Evolutionary conservation across 768 basidiomycete species (phyloP).

Genomic region (Boletus tomentosulus): DNA sequence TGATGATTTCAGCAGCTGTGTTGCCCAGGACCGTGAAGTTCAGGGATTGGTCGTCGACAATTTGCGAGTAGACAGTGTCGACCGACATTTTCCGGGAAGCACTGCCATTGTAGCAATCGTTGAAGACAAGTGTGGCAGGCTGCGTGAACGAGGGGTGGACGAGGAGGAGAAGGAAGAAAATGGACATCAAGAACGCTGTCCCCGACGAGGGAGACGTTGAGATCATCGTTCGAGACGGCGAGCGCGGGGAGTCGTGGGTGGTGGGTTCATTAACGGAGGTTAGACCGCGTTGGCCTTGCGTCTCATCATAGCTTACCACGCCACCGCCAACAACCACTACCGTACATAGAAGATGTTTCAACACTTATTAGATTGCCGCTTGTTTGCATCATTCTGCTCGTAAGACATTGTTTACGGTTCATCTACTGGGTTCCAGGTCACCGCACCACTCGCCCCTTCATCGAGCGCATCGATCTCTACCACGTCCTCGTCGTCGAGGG

Average conservation of each 20-base stretch:
- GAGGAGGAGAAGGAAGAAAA: conserved; percentile 15
- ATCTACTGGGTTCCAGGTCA: conserved; percentile 82
- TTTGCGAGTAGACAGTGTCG: conserved; percentile 69
- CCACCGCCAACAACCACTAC: conserved; percentile 8
- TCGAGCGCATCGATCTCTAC: conserved; percentile 61
- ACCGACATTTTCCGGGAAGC: conserved; percentile 57
- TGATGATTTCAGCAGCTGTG: conserved; percentile 55
- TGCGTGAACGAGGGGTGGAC: conserved; percentile 39
- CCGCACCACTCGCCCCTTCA: conserved; percentile 60
- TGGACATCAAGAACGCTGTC: not conserved
- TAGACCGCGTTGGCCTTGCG: not conserved
- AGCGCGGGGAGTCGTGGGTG: conserved; percentile 7
- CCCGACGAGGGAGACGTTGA: conserved; percentile 6
- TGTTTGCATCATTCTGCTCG: not conserved
- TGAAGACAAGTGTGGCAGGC: conserved; percentile 58
- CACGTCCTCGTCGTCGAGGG: conserved; percentile 62
- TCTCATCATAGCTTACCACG: conserved; percentile 23
- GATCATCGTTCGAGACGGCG: conserved; percentile 24
- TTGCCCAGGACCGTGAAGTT: conserved; percentile 72
- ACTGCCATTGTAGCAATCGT: conserved; percentile 65
- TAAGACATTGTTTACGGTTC: conserved; percentile 4
- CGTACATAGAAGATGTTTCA: not conserved
- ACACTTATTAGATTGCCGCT: not conserved
- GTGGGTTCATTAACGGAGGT: conserved; percentile 19
- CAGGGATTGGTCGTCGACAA: conserved; percentile 47